These are phyloP conservation scores for Epichloe baconii DNA, from an alignment of 2,329 filamentous ascomycete species.

Conservation along the genomic window DNA sequence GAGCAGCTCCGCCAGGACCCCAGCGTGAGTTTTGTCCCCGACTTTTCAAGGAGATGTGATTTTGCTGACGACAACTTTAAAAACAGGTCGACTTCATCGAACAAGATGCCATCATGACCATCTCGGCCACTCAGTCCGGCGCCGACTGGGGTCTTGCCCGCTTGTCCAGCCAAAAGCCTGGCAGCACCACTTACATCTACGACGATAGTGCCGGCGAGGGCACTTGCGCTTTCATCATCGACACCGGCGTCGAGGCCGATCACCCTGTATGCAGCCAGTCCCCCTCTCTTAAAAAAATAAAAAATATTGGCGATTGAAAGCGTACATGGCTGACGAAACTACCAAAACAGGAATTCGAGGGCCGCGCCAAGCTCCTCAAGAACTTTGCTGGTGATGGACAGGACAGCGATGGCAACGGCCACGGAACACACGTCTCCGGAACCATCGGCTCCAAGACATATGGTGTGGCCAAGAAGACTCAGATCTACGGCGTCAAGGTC, in stretches of 20 bases:
- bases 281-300: no score
- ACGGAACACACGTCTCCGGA: slow-evolving; percentile 35
- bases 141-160: slow-evolving; percentile 29
- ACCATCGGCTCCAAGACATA: slow-evolving; percentile 29
- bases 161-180: slow-evolving; percentile 20
- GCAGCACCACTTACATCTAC: slow-evolving; percentile 21
- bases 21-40: slow-evolving; percentile 8
- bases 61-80: background rate
- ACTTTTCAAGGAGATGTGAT: background rate
- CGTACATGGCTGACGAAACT: background rate
- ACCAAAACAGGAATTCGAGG: slow-evolving; percentile 22
- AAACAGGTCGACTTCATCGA: slow-evolving; percentile 23
- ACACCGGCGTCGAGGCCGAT: slow-evolving; percentile 26
- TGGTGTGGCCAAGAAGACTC: slow-evolving; percentile 33
- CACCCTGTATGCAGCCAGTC: slow-evolving; percentile 19
- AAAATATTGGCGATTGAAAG: background rate
- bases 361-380: slow-evolving; percentile 26
- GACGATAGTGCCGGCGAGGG: slow-evolving; percentile 24
- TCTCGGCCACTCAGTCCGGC: slow-evolving; percentile 27
- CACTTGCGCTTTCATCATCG: slow-evolving; percentile 31
- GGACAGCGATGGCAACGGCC: slow-evolving; percentile 29
- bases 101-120: slow-evolving; percentile 35
- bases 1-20: slow-evolving; percentile 15
- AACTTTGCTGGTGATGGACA: slow-evolving; percentile 22
- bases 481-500: slow-evolving; percentile 32